Evolutionary conservation across 2,329 filamentous ascomycete genomes (phyloP), one percentile per base, ranked within the genome.

Genomic region (Aspergillus pseudonomiae): DNA sequence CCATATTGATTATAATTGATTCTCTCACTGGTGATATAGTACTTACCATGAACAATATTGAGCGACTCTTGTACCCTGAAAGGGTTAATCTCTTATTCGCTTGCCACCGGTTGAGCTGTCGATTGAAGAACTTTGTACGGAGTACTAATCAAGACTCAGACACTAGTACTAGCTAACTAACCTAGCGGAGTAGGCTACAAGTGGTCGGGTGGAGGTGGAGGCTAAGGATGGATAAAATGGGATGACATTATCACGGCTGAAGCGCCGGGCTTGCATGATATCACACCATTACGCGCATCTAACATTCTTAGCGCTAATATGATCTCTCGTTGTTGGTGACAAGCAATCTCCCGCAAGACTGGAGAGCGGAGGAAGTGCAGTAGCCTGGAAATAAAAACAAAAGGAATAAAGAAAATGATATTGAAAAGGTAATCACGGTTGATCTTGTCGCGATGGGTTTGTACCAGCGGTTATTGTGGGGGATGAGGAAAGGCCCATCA

Each of bases 341-440:
- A 32, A 32, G 6, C 28, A n/a, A 34, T 6, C 2, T 34, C 28
- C 28, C 28, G n/a, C 24, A 5, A 12, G 6, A 6, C 48, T 11
- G 16, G 30, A 28, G 32, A 39, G 10, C 56, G 58, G 41, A 60
- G 65, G 65, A 64, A 63, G 57, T 36, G 12, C n/a, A 55, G 53
- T 52, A 32, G 48, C 28, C 24, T 50, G 6, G 10, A 46, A 46
- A 28, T 28, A 28, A 28, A 28, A 28, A 28, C 26, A 5, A 28
- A 28, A 28, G 26, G 26, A 28, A 28, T 28, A 28, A 21, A 24
- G 4, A 28, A 28, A 4, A 1, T 21, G 14, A 3, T 9, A 16
- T 50, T 28, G 24, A 9, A 28, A 2, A 28, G 24, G 46, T 28
- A 16, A 50, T 28, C 24, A 28, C 4, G 3, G 6, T 50, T 24